Conservation (phyloP, 768 basidiomycete genomes). For the Rhodotorula graminis region DNA sequence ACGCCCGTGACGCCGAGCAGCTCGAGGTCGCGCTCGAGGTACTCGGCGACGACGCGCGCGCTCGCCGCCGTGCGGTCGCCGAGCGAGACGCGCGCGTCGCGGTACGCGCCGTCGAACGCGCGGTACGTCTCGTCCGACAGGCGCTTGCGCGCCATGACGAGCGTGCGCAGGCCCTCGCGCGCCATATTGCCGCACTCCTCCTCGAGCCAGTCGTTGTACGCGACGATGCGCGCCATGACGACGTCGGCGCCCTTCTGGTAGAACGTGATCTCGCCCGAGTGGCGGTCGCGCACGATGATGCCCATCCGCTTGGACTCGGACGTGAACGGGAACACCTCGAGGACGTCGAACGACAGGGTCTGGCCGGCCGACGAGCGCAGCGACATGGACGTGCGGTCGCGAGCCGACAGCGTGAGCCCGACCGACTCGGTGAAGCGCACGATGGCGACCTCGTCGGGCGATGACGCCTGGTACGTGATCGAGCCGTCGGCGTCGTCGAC, state of each 20-base stretch:
- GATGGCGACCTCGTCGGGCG: constrained; percentile 97
- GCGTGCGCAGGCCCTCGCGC: constrained; percentile 84
- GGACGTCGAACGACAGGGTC: constrained; percentile 69
- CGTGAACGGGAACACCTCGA: constrained; percentile 96
- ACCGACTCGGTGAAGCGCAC: constrained; percentile 96
- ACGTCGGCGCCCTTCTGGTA: constrained; percentile 97
- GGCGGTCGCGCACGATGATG: constrained; percentile 78
- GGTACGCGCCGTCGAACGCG: constrained; percentile 67
- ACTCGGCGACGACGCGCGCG: constrained; percentile 64
- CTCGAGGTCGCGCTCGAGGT: constrained; percentile 84
- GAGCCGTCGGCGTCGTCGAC: constrained; percentile 89
- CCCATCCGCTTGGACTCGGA: constrained; percentile 99
- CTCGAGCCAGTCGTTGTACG: constrained; percentile 96
- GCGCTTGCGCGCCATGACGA: constrained; percentile 82
- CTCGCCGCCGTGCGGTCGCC: constrained; percentile 76
- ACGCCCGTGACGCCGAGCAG: constrained; percentile 93
- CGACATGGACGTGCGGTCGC: constrained; percentile 85
- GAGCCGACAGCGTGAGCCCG: constrained; percentile 77
- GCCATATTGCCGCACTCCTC: constrained; percentile 99
- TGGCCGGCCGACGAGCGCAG: constrained; percentile 66
- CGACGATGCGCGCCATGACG: constrained; percentile 93
- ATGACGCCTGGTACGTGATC: constrained; percentile 95
- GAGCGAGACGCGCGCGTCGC: constrained; percentile 69
- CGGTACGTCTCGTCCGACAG: constrained; percentile 65
- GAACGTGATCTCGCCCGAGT: constrained; percentile 75